These are phyloP conservation scores for Psilocybe tampanensis DNA, from an alignment of 768 basidiomycete species.

Conservation along the genomic window DNA sequence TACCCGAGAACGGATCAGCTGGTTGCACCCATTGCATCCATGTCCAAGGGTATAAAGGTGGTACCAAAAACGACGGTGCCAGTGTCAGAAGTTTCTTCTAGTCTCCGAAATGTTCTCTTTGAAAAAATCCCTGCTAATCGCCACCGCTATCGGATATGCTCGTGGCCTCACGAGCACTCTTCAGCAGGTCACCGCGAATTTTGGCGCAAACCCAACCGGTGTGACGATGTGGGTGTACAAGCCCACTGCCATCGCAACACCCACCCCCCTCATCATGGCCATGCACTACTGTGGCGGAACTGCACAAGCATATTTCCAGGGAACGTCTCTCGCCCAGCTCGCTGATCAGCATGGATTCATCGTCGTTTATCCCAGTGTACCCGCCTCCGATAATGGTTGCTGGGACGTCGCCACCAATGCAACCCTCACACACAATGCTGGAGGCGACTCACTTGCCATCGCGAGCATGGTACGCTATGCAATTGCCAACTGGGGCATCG, in stretches of 20 bases:
- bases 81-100: background rate
- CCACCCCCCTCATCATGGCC: conserved; percentile 50
- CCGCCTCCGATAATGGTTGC: conserved; percentile 43
- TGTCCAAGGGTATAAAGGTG: no score
- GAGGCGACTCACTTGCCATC: conserved; percentile 56
- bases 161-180: conserved; percentile 22
- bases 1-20: no score
- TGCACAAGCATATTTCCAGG: conserved; percentile 51
- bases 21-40: no score
- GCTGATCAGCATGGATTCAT: conserved; percentile 54
- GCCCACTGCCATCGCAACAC: conserved; percentile 36
- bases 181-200: conserved; percentile 43
- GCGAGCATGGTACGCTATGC: conserved; percentile 48
- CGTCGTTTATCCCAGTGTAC: conserved; percentile 50
- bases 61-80: background rate
- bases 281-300: conserved; percentile 56
- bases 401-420: conserved; percentile 52
- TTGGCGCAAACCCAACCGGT: conserved; percentile 54
- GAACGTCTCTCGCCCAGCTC: conserved; percentile 48
- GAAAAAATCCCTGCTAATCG: conserved; percentile 8
- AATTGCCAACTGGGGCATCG: conserved; percentile 46
- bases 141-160: conserved; percentile 4
- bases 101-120: conserved; percentile 11
- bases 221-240: conserved; percentile 48
- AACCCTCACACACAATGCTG: conserved; percentile 56